Evolutionary conservation across 352 stramenopile species (phyloP), one percentile per base, ranked within the genome.

Genomic region (Phytophthora brassicae): DNA sequence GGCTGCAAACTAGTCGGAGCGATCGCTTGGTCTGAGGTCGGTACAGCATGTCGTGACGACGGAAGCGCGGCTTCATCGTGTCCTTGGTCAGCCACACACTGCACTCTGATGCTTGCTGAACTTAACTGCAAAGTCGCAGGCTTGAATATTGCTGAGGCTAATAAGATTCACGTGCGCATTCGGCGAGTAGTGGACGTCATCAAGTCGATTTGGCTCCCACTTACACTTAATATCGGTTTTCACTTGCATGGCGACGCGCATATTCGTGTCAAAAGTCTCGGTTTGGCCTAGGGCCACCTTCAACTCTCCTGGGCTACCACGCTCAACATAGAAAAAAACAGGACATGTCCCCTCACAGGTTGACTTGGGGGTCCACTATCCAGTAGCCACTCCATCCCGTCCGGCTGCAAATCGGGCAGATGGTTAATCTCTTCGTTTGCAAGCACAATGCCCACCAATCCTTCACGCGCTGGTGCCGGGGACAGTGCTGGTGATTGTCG

Each of bases 131-230:
- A 67, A 67, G 2, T 22, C 51, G 13, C 23, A 52, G 26, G 23
- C 20, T 28, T 53, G 43, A 43, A 61, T 61, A 36, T 62, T 62
- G 4, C 44, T 39, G 0, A 57, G 39, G 13, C 42, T 53, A 1
- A 67, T 50, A 4, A 67, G 5, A 16, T 61, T 62, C 2, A 56
- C 44, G 5, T 59, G 50, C 9, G 50, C 52, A 5, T 56, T 53
- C 1, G 50, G 44, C 4, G 52, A 56, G 13, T 62, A 67, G 42
- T 56, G 43, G 2, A 67, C 59, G n/a, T 62, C 59, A 17, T 67
- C 45, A 16, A 62, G 12, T 8, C 54, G 31, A 13, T 43, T 43
- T 17, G 53, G 31, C 43, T 61, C 42, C 53, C 53, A 61, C 43
- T 61, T 11, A 6, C 43, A 22, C 9, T 29, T 41, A 9, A n/a